phyloP scores from a whole-genome alignment of 345 rosid species.

The Eucalyptus sideroxylon region DNA sequence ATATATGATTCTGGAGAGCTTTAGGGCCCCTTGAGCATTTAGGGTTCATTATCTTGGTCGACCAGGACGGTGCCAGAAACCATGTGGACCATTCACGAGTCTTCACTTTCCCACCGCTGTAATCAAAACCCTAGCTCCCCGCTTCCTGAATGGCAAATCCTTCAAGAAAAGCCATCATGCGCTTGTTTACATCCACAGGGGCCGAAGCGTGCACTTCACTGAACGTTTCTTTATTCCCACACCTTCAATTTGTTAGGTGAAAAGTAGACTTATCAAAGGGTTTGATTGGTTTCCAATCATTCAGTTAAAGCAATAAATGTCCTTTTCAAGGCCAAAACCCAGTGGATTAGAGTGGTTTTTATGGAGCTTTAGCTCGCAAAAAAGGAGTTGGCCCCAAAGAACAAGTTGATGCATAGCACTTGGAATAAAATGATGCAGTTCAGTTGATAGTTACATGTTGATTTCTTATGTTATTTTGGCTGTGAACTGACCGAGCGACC shows the following conservation, averaged over 20 bases:
- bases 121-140: neutral
- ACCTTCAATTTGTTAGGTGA: neutral
- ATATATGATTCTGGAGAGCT: neutral
- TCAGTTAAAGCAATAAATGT: neutral
- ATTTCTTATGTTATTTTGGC: neutral
- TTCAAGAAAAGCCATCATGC: neutral
- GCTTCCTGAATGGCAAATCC: neutral
- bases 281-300: neutral
- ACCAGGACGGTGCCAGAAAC: neutral
- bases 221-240: neutral
- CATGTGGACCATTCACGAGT: neutral
- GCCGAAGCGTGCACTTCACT: neutral
- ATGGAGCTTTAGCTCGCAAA: neutral
- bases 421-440: neutral
- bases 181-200: neutral
- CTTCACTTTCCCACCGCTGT: neutral
- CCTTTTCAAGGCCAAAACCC: neutral
- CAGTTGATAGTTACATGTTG: neutral
- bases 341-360: neutral
- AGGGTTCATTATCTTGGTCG: neutral
- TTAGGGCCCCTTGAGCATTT: neutral
- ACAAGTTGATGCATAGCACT: neutral
- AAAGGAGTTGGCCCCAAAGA: neutral
- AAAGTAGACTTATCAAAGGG: neutral
- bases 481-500: neutral